These are phyloP conservation scores for Clathrospora elynae DNA, from an alignment of 2,329 filamentous ascomycete species.

Conservation along the genomic window DNA sequence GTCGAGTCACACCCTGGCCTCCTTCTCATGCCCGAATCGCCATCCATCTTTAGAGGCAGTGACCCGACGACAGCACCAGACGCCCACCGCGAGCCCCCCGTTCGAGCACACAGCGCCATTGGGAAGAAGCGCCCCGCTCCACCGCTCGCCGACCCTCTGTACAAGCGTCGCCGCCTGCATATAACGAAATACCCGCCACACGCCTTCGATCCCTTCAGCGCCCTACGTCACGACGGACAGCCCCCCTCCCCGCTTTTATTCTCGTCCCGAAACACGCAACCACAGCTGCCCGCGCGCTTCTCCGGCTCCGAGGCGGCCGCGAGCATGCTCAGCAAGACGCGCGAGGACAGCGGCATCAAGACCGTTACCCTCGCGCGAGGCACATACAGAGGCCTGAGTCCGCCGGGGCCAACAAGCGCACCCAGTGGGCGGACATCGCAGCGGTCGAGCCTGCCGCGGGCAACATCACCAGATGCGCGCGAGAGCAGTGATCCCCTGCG, in stretches of 20 bases:
- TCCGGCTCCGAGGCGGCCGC: conserved; percentile 62
- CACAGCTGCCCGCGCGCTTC: conserved; percentile 59
- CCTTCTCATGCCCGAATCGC: conserved; percentile 20
- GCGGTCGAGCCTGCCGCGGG: conserved; percentile 57
- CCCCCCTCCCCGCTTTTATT: conserved; percentile 60
- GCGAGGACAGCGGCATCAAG: conserved; percentile 57
- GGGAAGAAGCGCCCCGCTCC: conserved; percentile 30
- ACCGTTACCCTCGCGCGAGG: conserved; percentile 59
- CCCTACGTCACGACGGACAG: conserved; percentile 35
- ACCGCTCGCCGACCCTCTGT: conserved; percentile 23
- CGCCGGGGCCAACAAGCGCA: conserved; percentile 53
- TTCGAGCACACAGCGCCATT: conserved; percentile 12
- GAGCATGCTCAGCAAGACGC: conserved; percentile 61
- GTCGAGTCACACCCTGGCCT: conserved; percentile 5
- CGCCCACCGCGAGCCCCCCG: conserved; percentile 8
- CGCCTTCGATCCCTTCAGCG: conserved; percentile 46
- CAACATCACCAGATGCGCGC: conserved; percentile 59
- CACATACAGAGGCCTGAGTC: conserved; percentile 48
- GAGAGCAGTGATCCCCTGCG: conserved; percentile 57
- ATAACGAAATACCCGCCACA: conserved; percentile 38
- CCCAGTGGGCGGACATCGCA: conserved; percentile 61
- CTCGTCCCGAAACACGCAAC: conserved; percentile 51
- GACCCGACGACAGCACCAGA: conserved; percentile 16
- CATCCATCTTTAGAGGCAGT: conserved; percentile 26
- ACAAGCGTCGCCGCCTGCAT: conserved; percentile 43